Conservation (phyloP, 2,329 filamentous ascomycete genomes). For the Endocalyx cinctus region DNA sequence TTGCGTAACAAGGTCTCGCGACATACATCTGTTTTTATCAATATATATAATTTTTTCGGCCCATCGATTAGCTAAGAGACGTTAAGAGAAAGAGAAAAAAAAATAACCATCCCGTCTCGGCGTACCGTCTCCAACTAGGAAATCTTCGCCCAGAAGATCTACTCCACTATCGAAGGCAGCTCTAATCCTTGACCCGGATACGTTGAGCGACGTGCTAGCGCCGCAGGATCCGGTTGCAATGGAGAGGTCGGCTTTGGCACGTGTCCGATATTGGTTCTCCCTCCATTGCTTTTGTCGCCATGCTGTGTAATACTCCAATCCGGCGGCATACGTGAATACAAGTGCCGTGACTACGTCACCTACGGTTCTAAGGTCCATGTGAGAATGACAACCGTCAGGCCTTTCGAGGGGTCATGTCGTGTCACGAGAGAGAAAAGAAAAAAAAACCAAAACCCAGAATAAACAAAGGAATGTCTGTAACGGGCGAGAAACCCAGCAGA, state of each 20-base stretch:
- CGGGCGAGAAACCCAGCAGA: too few species aligned
- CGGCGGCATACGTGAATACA: constrained; percentile 24
- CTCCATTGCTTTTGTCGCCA: constrained; percentile 31
- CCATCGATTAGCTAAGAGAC: neutral
- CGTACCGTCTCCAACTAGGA: constrained; percentile 31
- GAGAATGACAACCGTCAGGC: constrained; percentile 9
- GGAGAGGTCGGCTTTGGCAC: constrained; percentile 3
- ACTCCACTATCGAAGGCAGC: constrained; percentile 29
- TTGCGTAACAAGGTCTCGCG: constrained; percentile 24
- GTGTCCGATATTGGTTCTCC: constrained; percentile 29
- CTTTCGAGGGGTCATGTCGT: constrained; percentile 14
- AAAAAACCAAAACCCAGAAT: too few species aligned
- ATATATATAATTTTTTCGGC: neutral
- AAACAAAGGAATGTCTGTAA: too few species aligned
- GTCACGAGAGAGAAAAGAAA: constrained; percentile 5
- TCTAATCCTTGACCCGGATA: constrained; percentile 25
- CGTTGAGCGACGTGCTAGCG: constrained; percentile 28
- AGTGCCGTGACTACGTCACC: constrained; percentile 26
- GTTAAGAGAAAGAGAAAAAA: neutral
- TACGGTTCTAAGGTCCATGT: constrained; percentile 25
- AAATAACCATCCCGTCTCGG: too few species aligned
- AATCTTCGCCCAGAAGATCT: constrained; percentile 30
- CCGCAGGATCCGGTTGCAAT: constrained; percentile 23
- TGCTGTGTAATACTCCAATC: constrained; percentile 27
- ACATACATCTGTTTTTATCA: constrained; percentile 18